A percentile compares a stretch with the other conserved stretches of the same genome.
Evolutionary conservation across 768 basidiomycete species (phyloP).

Genomic region (Suillus cothurnatus): DNA sequence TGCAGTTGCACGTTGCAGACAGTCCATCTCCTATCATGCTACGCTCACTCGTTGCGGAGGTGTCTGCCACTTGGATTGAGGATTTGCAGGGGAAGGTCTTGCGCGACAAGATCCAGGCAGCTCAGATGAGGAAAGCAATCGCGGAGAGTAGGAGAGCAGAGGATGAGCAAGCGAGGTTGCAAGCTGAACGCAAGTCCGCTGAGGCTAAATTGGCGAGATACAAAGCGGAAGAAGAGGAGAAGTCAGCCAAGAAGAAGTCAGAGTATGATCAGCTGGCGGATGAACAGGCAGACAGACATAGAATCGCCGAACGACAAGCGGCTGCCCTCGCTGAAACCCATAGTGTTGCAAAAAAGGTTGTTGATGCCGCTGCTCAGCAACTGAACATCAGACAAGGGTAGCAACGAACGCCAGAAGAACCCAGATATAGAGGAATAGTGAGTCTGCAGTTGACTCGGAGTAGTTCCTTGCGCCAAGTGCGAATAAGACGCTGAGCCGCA

Average conservation of each 20-base stretch:
- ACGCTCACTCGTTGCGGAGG: background rate
- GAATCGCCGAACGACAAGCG: background rate
- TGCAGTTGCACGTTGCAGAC: background rate
- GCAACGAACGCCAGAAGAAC: background rate
- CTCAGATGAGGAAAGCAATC: background rate
- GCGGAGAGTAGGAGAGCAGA: background rate
- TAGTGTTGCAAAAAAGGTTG: background rate
- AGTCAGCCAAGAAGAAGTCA: slow-evolving; percentile 1
- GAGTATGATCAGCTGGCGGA: background rate
- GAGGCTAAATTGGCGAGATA: background rate
- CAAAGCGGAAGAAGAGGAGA: background rate
- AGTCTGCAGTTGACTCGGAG: no score
- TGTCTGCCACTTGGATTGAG: background rate
- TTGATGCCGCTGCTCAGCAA: background rate
- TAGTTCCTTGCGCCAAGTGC: background rate
- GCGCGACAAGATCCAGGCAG: background rate
- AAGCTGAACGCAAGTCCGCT: background rate
- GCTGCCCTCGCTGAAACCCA: background rate
- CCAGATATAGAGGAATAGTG: background rate
- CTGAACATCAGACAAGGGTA: background rate
- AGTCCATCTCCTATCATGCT: background rate
- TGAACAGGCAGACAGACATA: background rate
- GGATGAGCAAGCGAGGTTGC: background rate
- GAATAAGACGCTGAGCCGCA: background rate
- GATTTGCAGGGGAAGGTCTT: background rate